Conservation (phyloP, 208 protist genomes). For the Trypanosomatidae sp. region DNA sequence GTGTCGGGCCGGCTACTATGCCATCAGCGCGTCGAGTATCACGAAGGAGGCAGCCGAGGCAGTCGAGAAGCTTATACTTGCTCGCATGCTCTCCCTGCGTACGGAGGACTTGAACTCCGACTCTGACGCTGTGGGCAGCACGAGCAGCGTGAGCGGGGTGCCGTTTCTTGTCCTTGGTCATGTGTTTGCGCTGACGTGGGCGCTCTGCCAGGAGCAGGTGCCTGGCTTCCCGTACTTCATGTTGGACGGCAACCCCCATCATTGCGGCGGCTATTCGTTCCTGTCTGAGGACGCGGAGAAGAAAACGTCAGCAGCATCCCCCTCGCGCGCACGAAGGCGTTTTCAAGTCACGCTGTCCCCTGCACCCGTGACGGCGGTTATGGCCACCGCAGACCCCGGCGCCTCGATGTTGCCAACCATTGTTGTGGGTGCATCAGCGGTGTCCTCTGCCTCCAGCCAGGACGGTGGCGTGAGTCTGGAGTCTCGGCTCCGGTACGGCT, state of each 20-base stretch:
- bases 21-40: conserved; percentile 14
- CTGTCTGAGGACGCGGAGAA: conserved; percentile 7
- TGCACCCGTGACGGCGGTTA: neutral
- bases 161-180: conserved; percentile 41
- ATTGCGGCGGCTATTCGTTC: conserved; percentile 35
- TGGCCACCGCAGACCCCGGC: neutral
- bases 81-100: conserved; percentile 20
- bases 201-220: conserved; percentile 54
- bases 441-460: conserved; percentile 20
- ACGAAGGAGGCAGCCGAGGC: conserved; percentile 35
- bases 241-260: conserved; percentile 44
- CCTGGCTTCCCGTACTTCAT: conserved; percentile 72
- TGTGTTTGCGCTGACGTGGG: conserved; percentile 52
- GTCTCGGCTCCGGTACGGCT: conserved; percentile 21
- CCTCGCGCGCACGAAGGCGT: neutral
- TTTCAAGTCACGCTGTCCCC: conserved; percentile 23
- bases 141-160: conserved; percentile 21
- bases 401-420: conserved; percentile 11
- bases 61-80: conserved; percentile 36
- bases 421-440: neutral
- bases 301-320: neutral
- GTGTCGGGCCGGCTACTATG: conserved; percentile 14
- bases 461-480: conserved; percentile 25
- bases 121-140: conserved; percentile 5
- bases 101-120: conserved; percentile 25